phyloP scores from a whole-genome alignment of 177 flowering plant species.

The Tripterygium wilfordii region DNA sequence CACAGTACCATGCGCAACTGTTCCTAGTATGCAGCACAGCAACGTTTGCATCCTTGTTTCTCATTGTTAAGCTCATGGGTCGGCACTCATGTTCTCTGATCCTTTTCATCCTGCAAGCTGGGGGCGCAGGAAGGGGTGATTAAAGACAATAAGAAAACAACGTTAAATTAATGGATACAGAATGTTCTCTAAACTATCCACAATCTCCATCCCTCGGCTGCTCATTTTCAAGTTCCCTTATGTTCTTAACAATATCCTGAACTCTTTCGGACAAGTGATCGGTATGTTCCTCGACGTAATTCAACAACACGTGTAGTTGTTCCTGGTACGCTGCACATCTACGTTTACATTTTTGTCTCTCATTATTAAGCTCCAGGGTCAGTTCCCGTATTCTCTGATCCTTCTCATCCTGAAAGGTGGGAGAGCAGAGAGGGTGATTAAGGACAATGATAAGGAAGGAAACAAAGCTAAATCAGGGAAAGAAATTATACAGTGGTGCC shows the following conservation, averaged over 20 bases:
- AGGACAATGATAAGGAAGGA: too few relatives aligned
- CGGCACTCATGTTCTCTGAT: slow-evolving; percentile 26
- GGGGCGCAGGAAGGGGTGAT: too few relatives aligned
- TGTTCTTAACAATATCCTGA: slow-evolving; percentile 26
- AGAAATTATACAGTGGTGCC: too few relatives aligned
- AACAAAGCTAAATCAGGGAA: too few relatives aligned
- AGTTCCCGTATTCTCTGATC: slow-evolving; percentile 31
- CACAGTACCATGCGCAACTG: slow-evolving; percentile 25
- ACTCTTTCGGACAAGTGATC: slow-evolving; percentile 32
- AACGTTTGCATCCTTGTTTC: slow-evolving; percentile 29
- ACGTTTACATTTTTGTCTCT: slow-evolving; percentile 32
- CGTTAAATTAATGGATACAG: too few relatives aligned
- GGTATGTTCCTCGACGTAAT: slow-evolving; percentile 30
- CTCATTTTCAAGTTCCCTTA: slow-evolving; percentile 34
- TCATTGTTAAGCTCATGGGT: slow-evolving; percentile 34
- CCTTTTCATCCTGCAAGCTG: slow-evolving; percentile 32
- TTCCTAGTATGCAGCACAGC: slow-evolving; percentile 37
- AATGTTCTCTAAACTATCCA: background rate
- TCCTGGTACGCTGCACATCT: slow-evolving; percentile 35
- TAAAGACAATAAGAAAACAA: too few relatives aligned
- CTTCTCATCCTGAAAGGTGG: slow-evolving; percentile 30
- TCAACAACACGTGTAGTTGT: slow-evolving; percentile 24
- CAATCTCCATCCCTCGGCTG: slow-evolving; percentile 10
- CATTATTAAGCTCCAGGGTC: slow-evolving; percentile 31
- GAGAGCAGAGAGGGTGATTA: too few relatives aligned